Conservation (phyloP, 78 protist genomes). For the slime mould (Dictyostelium discoideum) region dicty_2.7 NC_007089.4:3007501-3008000, state of each 20-base stretch:
- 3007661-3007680: constrained; percentile 87
- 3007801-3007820: constrained; percentile 3
- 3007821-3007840: constrained; percentile 83
- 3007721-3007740: constrained; percentile 78
- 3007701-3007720: constrained; percentile 84
- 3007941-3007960: constrained; percentile 93
- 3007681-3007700: constrained; percentile 93
- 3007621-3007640: neutral
- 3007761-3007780: constrained; percentile 71
- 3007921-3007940: constrained; percentile 85
- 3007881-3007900: constrained; percentile 87
- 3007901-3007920: constrained; percentile 92
- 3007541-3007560: constrained; percentile 82
- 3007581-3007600: neutral
- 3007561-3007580: constrained; percentile 79
- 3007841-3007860: constrained; percentile 88
- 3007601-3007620: constrained; percentile 25
- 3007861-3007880: constrained; percentile 89
- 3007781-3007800: constrained; percentile 94
- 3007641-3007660: constrained; percentile 35
- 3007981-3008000: constrained; percentile 91
- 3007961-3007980: constrained; percentile 94
- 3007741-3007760: constrained; percentile 90
- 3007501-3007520: neutral
- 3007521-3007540: constrained; percentile 23